Evolutionary conservation across 805 yeast species (phyloP).

Genomic region (Wickerhamiella alocasiicola): DNA sequence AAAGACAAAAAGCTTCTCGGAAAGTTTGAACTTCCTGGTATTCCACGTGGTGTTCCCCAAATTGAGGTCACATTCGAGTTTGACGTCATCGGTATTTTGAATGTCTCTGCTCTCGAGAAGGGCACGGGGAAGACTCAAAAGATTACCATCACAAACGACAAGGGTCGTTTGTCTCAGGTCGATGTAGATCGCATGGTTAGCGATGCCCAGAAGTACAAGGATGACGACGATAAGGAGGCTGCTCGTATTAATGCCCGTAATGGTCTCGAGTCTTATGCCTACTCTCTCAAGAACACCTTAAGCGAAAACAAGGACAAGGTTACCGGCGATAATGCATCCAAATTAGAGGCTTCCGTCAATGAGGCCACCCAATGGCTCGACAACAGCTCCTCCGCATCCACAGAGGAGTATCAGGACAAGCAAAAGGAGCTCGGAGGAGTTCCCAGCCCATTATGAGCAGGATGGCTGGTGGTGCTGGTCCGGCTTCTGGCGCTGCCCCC

Average conservation of each 20-base stretch:
- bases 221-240: slow-evolving; percentile 98
- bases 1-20: slow-evolving; percentile 93
- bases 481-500: slow-evolving; percentile 60
- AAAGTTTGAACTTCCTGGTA: slow-evolving; percentile 91
- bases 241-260: slow-evolving; percentile 98
- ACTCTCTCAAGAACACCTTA: slow-evolving; percentile 74
- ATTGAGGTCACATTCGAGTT: too few relatives aligned
- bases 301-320: slow-evolving; percentile 66
- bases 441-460: slow-evolving; percentile 90
- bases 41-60: slow-evolving; percentile 98
- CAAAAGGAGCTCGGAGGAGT: slow-evolving; percentile 65
- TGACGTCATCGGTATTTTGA: slow-evolving; percentile 95
- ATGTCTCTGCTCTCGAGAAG: too few relatives aligned
- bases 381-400: slow-evolving; percentile 77
- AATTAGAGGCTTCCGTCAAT: slow-evolving; percentile 23
- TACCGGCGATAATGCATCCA: slow-evolving; percentile 32
- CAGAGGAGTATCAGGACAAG: slow-evolving; percentile 93
- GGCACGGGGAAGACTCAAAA: slow-evolving; percentile 95
- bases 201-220: slow-evolving; percentile 96
- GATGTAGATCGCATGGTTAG: too few relatives aligned
- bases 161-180: slow-evolving; percentile 96
- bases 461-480: slow-evolving; percentile 59
- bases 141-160: slow-evolving; percentile 96
- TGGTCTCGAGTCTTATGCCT: too few relatives aligned
- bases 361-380: slow-evolving; percentile 60